phyloP scores from a whole-genome alignment of 345 rosid species.

The Brassica nigra region DNA sequence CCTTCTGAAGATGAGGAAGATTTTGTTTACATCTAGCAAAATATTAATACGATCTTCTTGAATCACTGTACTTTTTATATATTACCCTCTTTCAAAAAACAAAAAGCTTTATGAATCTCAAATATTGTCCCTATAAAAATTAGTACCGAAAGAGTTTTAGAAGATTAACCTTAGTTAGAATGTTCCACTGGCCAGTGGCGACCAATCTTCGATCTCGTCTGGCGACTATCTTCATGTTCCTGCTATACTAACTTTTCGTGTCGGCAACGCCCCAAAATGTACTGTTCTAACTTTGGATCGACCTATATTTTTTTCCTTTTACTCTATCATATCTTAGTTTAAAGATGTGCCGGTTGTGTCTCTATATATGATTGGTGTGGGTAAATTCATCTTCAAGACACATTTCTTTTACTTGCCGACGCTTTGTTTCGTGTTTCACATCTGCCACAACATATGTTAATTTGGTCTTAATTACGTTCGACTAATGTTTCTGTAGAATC shows the following conservation, averaged over 20 bases:
- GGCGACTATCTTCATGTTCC: slow-evolving; percentile 1
- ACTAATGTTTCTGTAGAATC: background rate
- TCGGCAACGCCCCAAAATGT: slow-evolving; percentile 28
- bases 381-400: background rate
- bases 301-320: background rate
- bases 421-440: slow-evolving; percentile 13
- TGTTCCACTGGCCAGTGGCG: background rate
- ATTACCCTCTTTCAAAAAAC: background rate
- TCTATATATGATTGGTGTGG: slow-evolving; percentile 6
- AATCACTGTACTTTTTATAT: slow-evolving; percentile 4
- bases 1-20: background rate
- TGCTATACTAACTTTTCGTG: slow-evolving; percentile 6
- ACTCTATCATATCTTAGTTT: background rate
- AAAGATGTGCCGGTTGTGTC: slow-evolving; percentile 6
- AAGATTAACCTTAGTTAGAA: background rate
- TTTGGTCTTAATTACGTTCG: background rate
- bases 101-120: slow-evolving; percentile 18
- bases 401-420: background rate
- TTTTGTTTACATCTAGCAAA: slow-evolving; percentile 5
- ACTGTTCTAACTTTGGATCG: slow-evolving; percentile 19
- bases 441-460: background rate
- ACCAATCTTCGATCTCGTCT: slow-evolving; percentile 17
- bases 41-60: background rate
- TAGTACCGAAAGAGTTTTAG: background rate
- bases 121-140: background rate